Percentiles rank a stretch among this genome's conserved stretches.
Evolutionary conservation across 2,329 filamentous ascomycete species (phyloP).

Genomic region (Verticillium zaregamsianum): DNA sequence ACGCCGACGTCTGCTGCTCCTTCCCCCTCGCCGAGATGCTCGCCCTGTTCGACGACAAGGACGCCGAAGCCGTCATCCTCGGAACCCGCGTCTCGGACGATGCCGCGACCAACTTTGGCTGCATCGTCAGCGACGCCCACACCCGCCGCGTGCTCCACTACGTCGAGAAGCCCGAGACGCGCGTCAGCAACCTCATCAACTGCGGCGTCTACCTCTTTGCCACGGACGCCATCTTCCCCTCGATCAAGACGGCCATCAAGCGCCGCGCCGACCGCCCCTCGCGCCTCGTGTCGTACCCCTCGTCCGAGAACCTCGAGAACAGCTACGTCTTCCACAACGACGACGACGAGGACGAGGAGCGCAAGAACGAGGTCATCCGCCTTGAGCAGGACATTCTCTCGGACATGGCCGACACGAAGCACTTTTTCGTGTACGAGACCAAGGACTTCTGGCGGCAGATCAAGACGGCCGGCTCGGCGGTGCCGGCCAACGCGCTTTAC

Average conservation of each 20-base stretch:
- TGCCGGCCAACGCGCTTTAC: slow-evolving; percentile 95
- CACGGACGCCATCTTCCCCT: slow-evolving; percentile 93
- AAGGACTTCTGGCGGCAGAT: slow-evolving; percentile 99
- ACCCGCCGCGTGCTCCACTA: slow-evolving; percentile 96
- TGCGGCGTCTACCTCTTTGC: slow-evolving; percentile 98
- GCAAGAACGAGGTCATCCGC: slow-evolving; percentile 82
- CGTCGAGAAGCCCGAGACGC: slow-evolving; percentile 96
- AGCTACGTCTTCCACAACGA: slow-evolving; percentile 39
- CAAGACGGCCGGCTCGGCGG: slow-evolving; percentile 96
- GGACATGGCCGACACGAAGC: slow-evolving; percentile 92
- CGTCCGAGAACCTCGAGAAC: slow-evolving; percentile 83
- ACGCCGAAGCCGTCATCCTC: slow-evolving; percentile 93
- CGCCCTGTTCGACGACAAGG: slow-evolving; percentile 86
- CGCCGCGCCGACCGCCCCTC: slow-evolving; percentile 80
- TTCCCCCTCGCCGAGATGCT: slow-evolving; percentile 97
- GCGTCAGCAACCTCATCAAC: slow-evolving; percentile 98
- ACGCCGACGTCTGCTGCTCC: slow-evolving; percentile 97
- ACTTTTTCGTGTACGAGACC: slow-evolving; percentile 97
- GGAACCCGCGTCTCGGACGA: slow-evolving; percentile 90
- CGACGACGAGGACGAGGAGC: slow-evolving; percentile 70
- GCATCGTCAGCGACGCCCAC: slow-evolving; percentile 91
- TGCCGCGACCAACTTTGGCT: slow-evolving; percentile 92
- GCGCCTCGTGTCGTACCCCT: slow-evolving; percentile 90
- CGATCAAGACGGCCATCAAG: slow-evolving; percentile 92
- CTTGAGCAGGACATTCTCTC: slow-evolving; percentile 96